These are phyloP conservation scores for Hirschioporus abietinus DNA, from an alignment of 768 basidiomycete species.

Conservation along the genomic window DNA sequence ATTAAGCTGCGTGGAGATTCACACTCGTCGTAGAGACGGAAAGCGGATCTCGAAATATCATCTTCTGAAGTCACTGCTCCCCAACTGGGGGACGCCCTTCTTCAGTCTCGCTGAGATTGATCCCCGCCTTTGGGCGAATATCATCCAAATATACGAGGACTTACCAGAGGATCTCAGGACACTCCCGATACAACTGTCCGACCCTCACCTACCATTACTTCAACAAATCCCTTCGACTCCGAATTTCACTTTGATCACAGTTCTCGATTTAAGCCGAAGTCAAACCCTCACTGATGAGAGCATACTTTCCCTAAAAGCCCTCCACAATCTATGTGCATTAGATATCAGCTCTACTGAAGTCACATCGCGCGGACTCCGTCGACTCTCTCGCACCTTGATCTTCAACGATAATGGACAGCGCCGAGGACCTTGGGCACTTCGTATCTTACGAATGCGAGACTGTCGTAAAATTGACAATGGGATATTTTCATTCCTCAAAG, in stretches of 20 bases:
- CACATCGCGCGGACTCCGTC: conserved; percentile 45
- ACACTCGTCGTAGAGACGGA: not conserved
- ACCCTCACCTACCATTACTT: conserved; percentile 49
- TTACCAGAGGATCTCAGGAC: conserved; percentile 36
- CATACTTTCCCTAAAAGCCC: conserved; percentile 40
- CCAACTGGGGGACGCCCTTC: conserved; percentile 20
- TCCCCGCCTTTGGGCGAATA: conserved; percentile 56
- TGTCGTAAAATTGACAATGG: conserved; percentile 45
- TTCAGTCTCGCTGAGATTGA: conserved; percentile 30
- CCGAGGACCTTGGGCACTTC: conserved; percentile 50
- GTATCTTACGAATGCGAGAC: conserved; percentile 51
- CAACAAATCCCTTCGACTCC: conserved; percentile 50
- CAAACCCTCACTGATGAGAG: conserved; percentile 52
- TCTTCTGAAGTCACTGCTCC: conserved; percentile 38
- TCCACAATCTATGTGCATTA: conserved; percentile 56
- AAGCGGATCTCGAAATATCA: conserved; percentile 22
- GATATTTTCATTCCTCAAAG: conserved; percentile 34
- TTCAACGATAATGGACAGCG: conserved; percentile 28
- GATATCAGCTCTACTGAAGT: conserved; percentile 54
- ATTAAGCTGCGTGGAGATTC: conserved; percentile 28
- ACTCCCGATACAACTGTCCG: conserved; percentile 47
- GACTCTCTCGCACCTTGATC: conserved; percentile 45
- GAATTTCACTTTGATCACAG: conserved; percentile 58
- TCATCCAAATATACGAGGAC: conserved; percentile 51
- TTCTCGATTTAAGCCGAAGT: conserved; percentile 56